Base-by-base conservation (phyloP, 2,329 filamentous ascomycete genomes). In the Colletotrichum theobromicola region DNA sequence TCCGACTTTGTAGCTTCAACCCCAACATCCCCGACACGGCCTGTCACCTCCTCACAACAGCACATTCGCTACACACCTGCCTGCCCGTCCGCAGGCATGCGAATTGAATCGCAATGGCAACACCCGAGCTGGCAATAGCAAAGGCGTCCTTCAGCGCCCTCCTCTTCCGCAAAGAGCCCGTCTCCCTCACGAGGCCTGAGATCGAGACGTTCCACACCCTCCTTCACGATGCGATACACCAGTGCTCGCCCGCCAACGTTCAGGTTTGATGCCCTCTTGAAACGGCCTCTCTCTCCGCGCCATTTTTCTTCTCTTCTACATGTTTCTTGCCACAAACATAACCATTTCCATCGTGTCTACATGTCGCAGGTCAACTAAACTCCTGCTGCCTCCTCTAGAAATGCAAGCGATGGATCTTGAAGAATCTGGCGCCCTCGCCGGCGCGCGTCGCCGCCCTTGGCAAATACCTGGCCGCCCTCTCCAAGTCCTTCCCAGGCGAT, bases 391-490 rank as follows among this genome's bases (percentile, higher is more conserved):
- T 81, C 78, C 42, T 70, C 21, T 91, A 98, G 95, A 94, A 91
- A 88, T 96, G 94, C 90, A 98, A 96, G 90, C 88, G 90, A 85
- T 98, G 95, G 95, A 93, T 96, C 80, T 85, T 95, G 81, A 89
- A 90, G 79, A 91, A 95, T 86, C 87, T 96, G 81, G 88, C 91
- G 79, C 89, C 89, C 72, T 97, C 95, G 74, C 83, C 90, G 71
- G 87, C 89, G 78, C 92, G 95, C 79, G 89, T 91, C 77, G 85
- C 87, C 73, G 90, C 93, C 55, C 86, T 97, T 77, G 94, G 91
- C 78, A 96, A 95, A 84, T 98, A 95, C 84, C 86, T 97, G 76
- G 88, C 90, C 75, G 91, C 93, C 62, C 85, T 96, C 74, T 90
- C 93, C 77, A 90, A 88, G 76, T 93, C 92, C 55, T 89, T 92